phyloP scores from a whole-genome alignment of 768 basidiomycete species.

The Trametopsis cervina region DNA sequence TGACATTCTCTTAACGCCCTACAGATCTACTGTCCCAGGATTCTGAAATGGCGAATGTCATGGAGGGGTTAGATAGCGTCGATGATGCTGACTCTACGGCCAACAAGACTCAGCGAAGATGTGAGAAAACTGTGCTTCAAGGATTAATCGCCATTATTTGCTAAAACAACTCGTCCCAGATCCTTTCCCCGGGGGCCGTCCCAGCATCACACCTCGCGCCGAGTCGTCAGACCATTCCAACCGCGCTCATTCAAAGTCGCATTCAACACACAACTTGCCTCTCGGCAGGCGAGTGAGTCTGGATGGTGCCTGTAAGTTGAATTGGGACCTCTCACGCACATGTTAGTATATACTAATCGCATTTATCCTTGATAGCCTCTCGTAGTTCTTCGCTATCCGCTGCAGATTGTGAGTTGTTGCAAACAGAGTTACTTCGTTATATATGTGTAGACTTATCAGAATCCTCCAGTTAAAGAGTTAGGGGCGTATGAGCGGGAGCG shows the following conservation, averaged over 20 bases:
- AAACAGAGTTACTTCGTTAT: too few species aligned
- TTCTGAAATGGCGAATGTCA: slow-evolving; percentile 64
- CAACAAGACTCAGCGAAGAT: neutral
- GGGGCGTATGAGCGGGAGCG: slow-evolving; percentile 39
- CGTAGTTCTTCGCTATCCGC: slow-evolving; percentile 22
- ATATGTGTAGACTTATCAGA: too few species aligned
- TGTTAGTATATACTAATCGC: neutral
- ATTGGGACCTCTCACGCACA: neutral
- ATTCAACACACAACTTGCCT: slow-evolving; percentile 18
- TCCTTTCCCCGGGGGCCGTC: neutral
- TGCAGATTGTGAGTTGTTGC: slow-evolving; percentile 21
- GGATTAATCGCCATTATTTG: too few species aligned
- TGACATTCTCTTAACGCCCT: slow-evolving; percentile 10
- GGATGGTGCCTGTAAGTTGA: slow-evolving; percentile 15
- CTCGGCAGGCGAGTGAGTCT: slow-evolving; percentile 15
- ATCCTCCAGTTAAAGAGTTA: slow-evolving; percentile 23
- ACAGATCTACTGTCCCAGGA: slow-evolving; percentile 63
- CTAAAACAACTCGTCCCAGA: too few species aligned
- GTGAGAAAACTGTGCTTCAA: slow-evolving; percentile 1
- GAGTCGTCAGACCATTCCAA: neutral
- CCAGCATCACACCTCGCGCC: neutral
- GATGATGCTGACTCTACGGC: slow-evolving; percentile 35
- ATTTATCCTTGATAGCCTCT: slow-evolving; percentile 19
- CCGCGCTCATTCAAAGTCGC: slow-evolving; percentile 18
- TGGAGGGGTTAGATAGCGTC: slow-evolving; percentile 48